phyloP scores from a whole-genome alignment of 495 filamentous ascomycete species.

The Cladorrhinum samala region DNA sequence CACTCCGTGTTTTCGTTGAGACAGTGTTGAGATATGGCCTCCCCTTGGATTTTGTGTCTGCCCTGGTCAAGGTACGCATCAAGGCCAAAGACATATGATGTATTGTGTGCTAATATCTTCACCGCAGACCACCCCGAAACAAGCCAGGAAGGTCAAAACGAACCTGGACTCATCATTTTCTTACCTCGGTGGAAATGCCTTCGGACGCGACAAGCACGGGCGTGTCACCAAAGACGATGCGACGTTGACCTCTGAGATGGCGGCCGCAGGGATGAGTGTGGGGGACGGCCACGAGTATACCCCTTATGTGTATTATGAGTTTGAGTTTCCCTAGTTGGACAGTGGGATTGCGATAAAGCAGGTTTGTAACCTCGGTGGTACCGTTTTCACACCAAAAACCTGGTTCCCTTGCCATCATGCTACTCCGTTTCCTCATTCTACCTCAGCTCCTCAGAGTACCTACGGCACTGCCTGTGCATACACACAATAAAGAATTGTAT shows the following conservation, averaged over 20 bases:
- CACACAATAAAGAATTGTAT: no score
- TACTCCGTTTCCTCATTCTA: neutral
- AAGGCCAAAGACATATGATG: no score
- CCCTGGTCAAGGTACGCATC: conserved; percentile 72
- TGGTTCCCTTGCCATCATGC: neutral
- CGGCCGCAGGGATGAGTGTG: conserved; percentile 51
- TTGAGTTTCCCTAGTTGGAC: conserved; percentile 55
- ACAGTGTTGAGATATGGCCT: conserved; percentile 91
- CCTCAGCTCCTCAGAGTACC: neutral
- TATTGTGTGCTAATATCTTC: no score
- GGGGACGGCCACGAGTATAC: conserved; percentile 81
- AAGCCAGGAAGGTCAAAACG: conserved; percentile 70
- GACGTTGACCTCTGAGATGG: conserved; percentile 68
- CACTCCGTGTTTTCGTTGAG: conserved; percentile 92
- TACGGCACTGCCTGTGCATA: no score
- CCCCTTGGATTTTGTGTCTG: conserved; percentile 80
- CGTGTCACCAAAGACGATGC: conserved; percentile 82
- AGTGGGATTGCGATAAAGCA: neutral
- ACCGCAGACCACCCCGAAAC: conserved; percentile 77
- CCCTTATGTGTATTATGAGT: conserved; percentile 95
- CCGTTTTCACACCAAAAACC: neutral
- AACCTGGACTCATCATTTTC: conserved; percentile 81
- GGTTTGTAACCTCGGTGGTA: neutral
- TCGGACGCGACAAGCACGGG: conserved; percentile 90
- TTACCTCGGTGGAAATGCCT: conserved; percentile 91